Evolutionary conservation across 148 eudicot species (phyloP).

Genomic region (Rhododendron ovatum): DNA sequence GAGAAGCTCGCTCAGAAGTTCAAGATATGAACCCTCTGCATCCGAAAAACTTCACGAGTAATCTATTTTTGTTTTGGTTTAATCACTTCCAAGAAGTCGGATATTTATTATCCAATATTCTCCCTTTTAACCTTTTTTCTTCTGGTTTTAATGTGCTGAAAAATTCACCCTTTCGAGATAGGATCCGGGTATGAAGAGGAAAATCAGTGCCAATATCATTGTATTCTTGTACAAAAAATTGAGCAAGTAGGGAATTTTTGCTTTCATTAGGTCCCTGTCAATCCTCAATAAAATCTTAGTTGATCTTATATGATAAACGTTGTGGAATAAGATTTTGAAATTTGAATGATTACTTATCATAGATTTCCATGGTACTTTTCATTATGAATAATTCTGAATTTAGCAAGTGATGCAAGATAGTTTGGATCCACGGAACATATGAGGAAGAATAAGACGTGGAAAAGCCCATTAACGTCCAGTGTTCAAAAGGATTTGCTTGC

Average conservation of each 20-base stretch:
- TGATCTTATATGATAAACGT: neutral
- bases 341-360: neutral
- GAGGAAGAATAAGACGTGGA: neutral
- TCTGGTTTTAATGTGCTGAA: neutral
- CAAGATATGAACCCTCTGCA: slow-evolving; percentile 39
- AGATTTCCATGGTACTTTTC: neutral
- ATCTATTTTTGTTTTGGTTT: neutral
- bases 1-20: slow-evolving; percentile 81
- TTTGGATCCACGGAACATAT: neutral
- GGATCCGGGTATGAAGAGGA: neutral
- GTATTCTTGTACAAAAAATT: neutral
- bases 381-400: neutral
- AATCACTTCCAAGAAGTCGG: neutral
- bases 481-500: neutral
- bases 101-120: neutral
- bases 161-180: neutral
- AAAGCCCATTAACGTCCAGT: neutral
- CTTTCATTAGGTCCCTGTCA: neutral
- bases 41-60: neutral
- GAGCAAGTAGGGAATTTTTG: neutral
- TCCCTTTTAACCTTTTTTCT: neutral
- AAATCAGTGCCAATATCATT: neutral
- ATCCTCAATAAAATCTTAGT: neutral
- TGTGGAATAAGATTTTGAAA: neutral
- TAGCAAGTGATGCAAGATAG: neutral